Percentiles rank a stretch among this genome's conserved stretches.
These are phyloP conservation scores for Elasticomyces elasticus DNA, from an alignment of 495 filamentous ascomycete genomes.

Conservation along the genomic window DNA sequence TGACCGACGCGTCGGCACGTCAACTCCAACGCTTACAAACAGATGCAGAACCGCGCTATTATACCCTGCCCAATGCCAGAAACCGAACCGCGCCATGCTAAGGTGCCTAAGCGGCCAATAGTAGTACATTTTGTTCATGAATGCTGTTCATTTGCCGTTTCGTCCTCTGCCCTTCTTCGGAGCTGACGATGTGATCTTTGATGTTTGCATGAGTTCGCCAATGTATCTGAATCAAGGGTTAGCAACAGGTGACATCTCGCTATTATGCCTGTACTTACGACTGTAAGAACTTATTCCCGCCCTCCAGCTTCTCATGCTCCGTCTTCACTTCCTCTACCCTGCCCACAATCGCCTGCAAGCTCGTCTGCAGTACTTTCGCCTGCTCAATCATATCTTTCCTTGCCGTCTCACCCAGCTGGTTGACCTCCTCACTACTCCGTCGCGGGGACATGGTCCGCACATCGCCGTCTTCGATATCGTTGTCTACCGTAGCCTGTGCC, in stretches of 20 bases:
- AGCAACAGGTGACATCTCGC: background rate
- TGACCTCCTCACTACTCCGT: constrained; percentile 77
- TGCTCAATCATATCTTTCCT: constrained; percentile 60
- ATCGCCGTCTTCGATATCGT: constrained; percentile 57
- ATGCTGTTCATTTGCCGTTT: constrained; percentile 16
- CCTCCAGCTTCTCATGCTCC: constrained; percentile 90
- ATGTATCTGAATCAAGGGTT: constrained; percentile 40
- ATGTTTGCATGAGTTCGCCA: constrained; percentile 70
- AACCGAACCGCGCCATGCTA: background rate
- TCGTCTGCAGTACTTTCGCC: constrained; percentile 76
- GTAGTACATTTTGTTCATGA: background rate
- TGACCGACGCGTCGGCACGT: too few species aligned
- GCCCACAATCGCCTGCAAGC: constrained; percentile 76
- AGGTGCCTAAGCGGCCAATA: background rate
- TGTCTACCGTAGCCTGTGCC: background rate
- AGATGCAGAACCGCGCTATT: too few species aligned
- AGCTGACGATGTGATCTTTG: constrained; percentile 58
- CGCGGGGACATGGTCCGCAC: constrained; percentile 91
- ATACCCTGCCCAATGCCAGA: background rate
- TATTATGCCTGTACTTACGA: constrained; percentile 32
- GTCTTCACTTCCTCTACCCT: constrained; percentile 87
- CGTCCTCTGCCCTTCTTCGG: constrained; percentile 36
- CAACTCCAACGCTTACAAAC: background rate
- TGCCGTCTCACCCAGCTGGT: constrained; percentile 73
- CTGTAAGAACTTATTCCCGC: constrained; percentile 87